These are phyloP conservation scores for Xylariomycetidae sp. DNA, from an alignment of 2,329 filamentous ascomycete genomes.

Conservation along the genomic window DNA sequence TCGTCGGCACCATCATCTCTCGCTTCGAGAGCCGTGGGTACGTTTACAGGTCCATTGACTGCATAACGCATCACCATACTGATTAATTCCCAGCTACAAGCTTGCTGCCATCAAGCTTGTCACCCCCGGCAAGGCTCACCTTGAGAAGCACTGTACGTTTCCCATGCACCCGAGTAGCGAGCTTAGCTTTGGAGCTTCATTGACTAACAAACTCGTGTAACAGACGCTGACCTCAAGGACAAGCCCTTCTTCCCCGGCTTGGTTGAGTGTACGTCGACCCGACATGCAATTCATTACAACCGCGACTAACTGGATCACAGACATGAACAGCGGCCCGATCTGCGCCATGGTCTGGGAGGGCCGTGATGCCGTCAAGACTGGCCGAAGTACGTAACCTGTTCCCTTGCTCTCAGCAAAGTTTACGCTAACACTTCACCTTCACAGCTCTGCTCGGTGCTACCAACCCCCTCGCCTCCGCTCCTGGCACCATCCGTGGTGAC, in stretches of 20 bases:
- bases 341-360: conserved; percentile 99
- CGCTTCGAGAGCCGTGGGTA: conserved; percentile 97
- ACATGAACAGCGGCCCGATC: conserved; percentile 97
- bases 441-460: conserved; percentile 90
- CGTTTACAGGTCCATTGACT: conserved; percentile 27
- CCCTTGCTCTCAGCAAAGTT: not conserved
- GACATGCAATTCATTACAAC: not conserved
- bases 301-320: conserved; percentile 37
- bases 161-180: conserved; percentile 1
- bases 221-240: conserved; percentile 77
- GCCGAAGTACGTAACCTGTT: conserved; percentile 61
- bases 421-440: conserved; percentile 8
- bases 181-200: no score
- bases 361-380: conserved; percentile 97
- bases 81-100: conserved; percentile 67
- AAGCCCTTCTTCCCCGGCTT: conserved; percentile 98
- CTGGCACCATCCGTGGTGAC: conserved; percentile 96
- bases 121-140: conserved; percentile 84
- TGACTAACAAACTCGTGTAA: conserved; percentile 22
- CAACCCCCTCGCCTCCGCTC: conserved; percentile 91
- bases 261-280: conserved; percentile 66
- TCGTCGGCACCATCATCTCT: conserved; percentile 94
- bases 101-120: conserved; percentile 95
- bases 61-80: not conserved
- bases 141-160: conserved; percentile 86